Evolutionary conservation across 805 yeast genomes (phyloP).

Genomic region (Hanseniaspora jakobsenii): DNA sequence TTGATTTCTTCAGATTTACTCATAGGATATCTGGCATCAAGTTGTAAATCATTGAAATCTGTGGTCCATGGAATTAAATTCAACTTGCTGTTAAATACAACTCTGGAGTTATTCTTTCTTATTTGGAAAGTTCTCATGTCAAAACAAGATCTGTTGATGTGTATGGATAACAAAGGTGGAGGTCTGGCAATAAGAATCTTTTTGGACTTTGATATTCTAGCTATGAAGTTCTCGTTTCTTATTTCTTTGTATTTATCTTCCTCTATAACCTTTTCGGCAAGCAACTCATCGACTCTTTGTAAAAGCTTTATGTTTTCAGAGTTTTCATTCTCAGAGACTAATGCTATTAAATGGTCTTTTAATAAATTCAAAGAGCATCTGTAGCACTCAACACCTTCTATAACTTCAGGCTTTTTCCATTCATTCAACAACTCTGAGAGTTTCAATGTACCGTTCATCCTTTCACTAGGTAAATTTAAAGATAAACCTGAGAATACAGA

Average conservation of each 20-base stretch:
- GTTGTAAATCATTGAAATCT: slow-evolving; percentile 53
- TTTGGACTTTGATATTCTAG: slow-evolving; percentile 69
- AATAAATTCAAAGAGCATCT: slow-evolving; percentile 71
- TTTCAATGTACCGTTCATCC: slow-evolving; percentile 32
- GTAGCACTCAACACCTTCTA: slow-evolving; percentile 89
- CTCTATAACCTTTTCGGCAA: slow-evolving; percentile 55
- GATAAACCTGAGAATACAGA: slow-evolving; percentile 66
- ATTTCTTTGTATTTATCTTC: slow-evolving; percentile 67
- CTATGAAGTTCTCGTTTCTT: slow-evolving; percentile 61
- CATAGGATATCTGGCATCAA: slow-evolving; percentile 71
- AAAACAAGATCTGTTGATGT: slow-evolving; percentile 85
- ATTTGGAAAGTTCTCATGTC: slow-evolving; percentile 76
- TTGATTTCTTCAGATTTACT: slow-evolving; percentile 43
- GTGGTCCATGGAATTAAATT: slow-evolving; percentile 62
- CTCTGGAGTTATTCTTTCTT: slow-evolving; percentile 71
- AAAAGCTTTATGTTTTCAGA: slow-evolving; percentile 23
- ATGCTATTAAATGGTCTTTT: slow-evolving; percentile 36
- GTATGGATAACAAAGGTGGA: slow-evolving; percentile 72
- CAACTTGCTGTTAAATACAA: slow-evolving; percentile 59
- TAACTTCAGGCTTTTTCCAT: slow-evolving; percentile 71
- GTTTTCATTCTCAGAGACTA: slow-evolving; percentile 25
- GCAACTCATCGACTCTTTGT: slow-evolving; percentile 38
- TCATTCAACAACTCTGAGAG: slow-evolving; percentile 46
- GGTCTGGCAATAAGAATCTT: slow-evolving; percentile 71
- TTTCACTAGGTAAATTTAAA: slow-evolving; percentile 49